Conservation (phyloP, 2,329 filamentous ascomycete species). For the Botrytis elliptica region DNA sequence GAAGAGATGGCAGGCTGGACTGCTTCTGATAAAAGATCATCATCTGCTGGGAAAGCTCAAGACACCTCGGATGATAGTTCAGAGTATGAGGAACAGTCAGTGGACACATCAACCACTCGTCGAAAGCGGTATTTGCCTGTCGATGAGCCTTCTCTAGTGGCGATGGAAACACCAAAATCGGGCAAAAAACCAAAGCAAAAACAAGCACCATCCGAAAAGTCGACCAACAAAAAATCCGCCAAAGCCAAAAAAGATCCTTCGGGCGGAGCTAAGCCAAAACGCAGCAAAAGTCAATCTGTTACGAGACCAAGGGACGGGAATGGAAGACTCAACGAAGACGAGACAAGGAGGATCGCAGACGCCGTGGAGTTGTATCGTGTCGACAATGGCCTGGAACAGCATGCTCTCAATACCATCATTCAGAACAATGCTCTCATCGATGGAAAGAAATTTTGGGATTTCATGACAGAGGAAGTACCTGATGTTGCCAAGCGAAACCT, state of each 20-base stretch:
- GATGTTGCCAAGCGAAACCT: constrained; percentile 53
- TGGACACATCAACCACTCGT: background rate
- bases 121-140: constrained; percentile 22
- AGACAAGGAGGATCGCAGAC: constrained; percentile 12
- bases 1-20: constrained; percentile 12
- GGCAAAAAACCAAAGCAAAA: background rate
- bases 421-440: constrained; percentile 36
- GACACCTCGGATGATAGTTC: background rate
- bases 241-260: background rate
- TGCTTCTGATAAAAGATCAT: background rate
- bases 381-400: constrained; percentile 45
- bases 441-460: constrained; percentile 50
- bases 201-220: background rate
- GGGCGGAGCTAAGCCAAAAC: background rate
- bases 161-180: background rate
- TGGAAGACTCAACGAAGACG: constrained; percentile 1
- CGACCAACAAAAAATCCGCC: background rate
- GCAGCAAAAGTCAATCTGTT: constrained; percentile 6
- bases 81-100: background rate
- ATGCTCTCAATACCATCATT: constrained; percentile 50
- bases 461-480: constrained; percentile 49
- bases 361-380: constrained; percentile 47
- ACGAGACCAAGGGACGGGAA: background rate
- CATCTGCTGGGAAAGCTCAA: background rate
- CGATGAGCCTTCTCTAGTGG: constrained; percentile 6